These are phyloP conservation scores for Irpex sp. DNA, from an alignment of 1,284 basidiomycete species.

Conservation along the genomic window DNA sequence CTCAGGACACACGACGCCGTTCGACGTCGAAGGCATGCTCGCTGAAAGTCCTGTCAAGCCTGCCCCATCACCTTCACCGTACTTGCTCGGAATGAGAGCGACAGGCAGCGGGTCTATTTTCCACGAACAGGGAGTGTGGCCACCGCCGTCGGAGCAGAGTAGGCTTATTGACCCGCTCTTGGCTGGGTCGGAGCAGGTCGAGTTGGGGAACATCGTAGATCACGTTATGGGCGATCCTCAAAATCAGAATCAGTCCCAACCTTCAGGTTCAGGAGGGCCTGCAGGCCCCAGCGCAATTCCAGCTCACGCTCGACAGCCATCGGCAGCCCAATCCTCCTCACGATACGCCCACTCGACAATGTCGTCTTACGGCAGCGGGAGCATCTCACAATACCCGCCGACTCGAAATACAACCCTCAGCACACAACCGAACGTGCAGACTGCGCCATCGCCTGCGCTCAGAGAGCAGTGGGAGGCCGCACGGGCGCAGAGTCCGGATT, in stretches of 20 bases:
- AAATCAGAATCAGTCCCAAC: background rate
- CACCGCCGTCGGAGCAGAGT: conserved; percentile 35
- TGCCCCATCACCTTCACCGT: conserved; percentile 21
- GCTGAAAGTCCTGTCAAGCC: background rate
- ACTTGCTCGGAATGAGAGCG: conserved; percentile 35
- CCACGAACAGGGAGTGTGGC: conserved; percentile 43
- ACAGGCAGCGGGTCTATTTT: conserved; percentile 44
- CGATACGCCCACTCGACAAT: conserved; percentile 4
- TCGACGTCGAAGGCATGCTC: background rate
- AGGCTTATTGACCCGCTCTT: conserved; percentile 42
- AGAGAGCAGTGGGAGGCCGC: conserved; percentile 6
- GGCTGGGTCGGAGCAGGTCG: conserved; percentile 26
- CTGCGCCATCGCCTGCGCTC: conserved; percentile 1
- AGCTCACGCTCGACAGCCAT: background rate
- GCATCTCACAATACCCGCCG: conserved; percentile 10
- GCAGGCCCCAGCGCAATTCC: background rate
- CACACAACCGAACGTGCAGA: background rate
- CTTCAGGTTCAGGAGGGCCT: background rate
- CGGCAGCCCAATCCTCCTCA: background rate
- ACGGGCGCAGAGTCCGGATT: conserved; percentile 6
- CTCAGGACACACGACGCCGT: background rate
- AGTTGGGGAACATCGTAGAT: conserved; percentile 41
- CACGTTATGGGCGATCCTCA: conserved; percentile 44
- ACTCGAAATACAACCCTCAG: background rate
- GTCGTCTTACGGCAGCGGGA: conserved; percentile 6